Percentiles rank a stretch among this genome's conserved stretches.
phyloP scores from a whole-genome alignment of 2,329 filamentous ascomycete species.

The Colletotrichum agaves region DNA sequence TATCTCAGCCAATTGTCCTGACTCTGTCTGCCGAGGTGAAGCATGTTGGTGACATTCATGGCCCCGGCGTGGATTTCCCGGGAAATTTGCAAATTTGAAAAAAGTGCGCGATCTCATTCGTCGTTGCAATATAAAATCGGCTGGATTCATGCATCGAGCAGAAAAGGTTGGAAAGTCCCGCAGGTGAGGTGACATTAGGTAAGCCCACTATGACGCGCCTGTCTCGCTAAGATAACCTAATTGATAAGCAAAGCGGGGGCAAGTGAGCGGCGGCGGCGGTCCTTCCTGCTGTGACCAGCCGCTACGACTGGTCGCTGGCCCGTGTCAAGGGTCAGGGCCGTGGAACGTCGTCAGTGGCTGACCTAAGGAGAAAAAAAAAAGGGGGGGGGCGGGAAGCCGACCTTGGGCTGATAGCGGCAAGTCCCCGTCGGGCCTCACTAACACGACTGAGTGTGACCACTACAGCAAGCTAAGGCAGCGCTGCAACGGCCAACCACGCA shows the following conservation, averaged over 20 bases:
- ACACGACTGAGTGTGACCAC: slow-evolving; percentile 6
- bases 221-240: background rate
- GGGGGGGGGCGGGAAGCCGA: too few species aligned
- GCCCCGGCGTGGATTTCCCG: background rate
- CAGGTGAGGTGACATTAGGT: slow-evolving; percentile 1
- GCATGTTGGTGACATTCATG: slow-evolving; percentile 3
- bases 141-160: slow-evolving; percentile 23
- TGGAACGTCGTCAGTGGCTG: slow-evolving; percentile 12
- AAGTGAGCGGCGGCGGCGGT: slow-evolving; percentile 8
- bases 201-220: slow-evolving; percentile 13
- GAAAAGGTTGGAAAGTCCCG: slow-evolving; percentile 11
- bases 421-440: slow-evolving; percentile 5
- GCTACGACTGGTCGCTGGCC: background rate
- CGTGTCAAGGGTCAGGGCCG: slow-evolving; percentile 14
- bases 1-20: background rate
- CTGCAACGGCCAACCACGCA: slow-evolving; percentile 13
- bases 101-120: background rate
- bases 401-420: background rate
- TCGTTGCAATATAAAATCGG: background rate
- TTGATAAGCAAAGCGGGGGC: slow-evolving; percentile 1
- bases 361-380: background rate
- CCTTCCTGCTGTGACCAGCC: slow-evolving; percentile 2
- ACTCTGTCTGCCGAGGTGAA: background rate
- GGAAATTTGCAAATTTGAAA: background rate
- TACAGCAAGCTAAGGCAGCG: slow-evolving; percentile 15